Evolutionary conservation across 2,329 filamentous ascomycete genomes (phyloP), one percentile per base, ranked within the genome.

Genomic region (Nectriaceae sp.): DNA sequence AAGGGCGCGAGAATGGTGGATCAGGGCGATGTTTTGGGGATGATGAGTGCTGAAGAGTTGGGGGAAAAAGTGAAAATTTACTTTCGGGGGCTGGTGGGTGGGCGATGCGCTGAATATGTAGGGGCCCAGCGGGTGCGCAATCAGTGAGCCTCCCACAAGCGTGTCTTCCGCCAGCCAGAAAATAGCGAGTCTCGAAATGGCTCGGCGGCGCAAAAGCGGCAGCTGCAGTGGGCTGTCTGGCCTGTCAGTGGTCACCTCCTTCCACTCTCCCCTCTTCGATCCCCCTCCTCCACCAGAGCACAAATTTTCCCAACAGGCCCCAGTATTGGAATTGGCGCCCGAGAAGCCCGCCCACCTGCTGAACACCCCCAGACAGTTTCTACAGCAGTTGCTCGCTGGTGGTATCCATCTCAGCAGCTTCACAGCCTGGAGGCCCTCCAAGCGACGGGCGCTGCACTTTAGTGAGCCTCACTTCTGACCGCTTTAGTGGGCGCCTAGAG

Each of bases 101-200:
- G 67, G 65, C 49, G 67, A 57, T 65, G 65, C 52, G 59, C 64
- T 57, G 54, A 65, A 65, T 69, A 69, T 67, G 66, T 69, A 69
- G 61, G 59, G 63, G 47, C 49, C 50, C 55, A 55, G 49, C 53
- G 40, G 44, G 57, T 40, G 63, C 62, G 56, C 65, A 69, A 69
- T 69, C 66, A 69, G 61, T 37, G 33, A 37, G 11, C 33, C 6
- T 18, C 10, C 15, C 26, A 31, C 8, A 15, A 8, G 8, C 15
- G 26, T 31, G n/a, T n/a, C 26, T 31, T 16, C 33, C 33, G 26
- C 38, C 45, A 26, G 24, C 44, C 42, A 29, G 21, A 39, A 47
- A 40, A 13, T 26, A 31, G 26, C 26, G 26, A 31, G 26, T 8
- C 26, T 8, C 26, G 26, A 15, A 31, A 15, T 8, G 26, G 26